These are phyloP conservation scores for Agaricus sinodeliciosus DNA, from an alignment of 768 basidiomycete genomes.

Conservation along the genomic window DNA sequence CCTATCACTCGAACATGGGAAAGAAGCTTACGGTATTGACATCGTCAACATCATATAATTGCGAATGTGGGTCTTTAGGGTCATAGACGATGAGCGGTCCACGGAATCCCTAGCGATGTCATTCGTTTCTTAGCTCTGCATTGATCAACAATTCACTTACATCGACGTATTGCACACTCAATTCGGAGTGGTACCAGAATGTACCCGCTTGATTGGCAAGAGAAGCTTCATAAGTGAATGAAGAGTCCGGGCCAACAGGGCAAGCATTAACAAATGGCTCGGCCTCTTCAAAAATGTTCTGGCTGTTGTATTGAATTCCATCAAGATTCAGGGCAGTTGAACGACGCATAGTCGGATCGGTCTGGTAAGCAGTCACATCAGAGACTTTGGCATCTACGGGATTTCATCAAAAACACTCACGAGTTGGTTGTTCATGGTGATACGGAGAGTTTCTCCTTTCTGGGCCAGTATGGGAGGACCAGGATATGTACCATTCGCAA, in stretches of 20 bases:
- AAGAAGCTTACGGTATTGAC: constrained; percentile 16
- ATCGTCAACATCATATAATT: constrained; percentile 12
- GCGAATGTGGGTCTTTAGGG: constrained; percentile 20
- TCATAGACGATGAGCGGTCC: constrained; percentile 33
- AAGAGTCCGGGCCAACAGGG: constrained; percentile 33
- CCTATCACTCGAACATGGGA: constrained; percentile 19
- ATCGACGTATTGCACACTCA: constrained; percentile 8
- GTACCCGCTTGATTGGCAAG: constrained; percentile 19
- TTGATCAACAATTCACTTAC: too few species aligned
- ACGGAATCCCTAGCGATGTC: constrained; percentile 27
- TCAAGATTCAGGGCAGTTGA: constrained; percentile 32
- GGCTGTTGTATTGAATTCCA: constrained; percentile 23
- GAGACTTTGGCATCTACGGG: constrained; percentile 32
- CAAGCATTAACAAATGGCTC: constrained; percentile 35
- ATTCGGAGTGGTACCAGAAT: constrained; percentile 19
- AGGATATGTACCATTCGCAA: constrained; percentile 22
- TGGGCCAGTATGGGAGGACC: constrained; percentile 23
- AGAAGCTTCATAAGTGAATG: constrained; percentile 36
- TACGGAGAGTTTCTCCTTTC: constrained; percentile 16
- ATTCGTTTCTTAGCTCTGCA: too few species aligned
- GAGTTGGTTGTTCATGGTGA: not conserved
- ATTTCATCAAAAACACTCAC: constrained; percentile 25
- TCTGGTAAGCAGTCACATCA: constrained; percentile 32
- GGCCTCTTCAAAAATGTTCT: constrained; percentile 12
- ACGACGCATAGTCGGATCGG: constrained; percentile 42